Conservation (phyloP, 768 basidiomycete genomes). For the Psilocybe sp. region DNA sequence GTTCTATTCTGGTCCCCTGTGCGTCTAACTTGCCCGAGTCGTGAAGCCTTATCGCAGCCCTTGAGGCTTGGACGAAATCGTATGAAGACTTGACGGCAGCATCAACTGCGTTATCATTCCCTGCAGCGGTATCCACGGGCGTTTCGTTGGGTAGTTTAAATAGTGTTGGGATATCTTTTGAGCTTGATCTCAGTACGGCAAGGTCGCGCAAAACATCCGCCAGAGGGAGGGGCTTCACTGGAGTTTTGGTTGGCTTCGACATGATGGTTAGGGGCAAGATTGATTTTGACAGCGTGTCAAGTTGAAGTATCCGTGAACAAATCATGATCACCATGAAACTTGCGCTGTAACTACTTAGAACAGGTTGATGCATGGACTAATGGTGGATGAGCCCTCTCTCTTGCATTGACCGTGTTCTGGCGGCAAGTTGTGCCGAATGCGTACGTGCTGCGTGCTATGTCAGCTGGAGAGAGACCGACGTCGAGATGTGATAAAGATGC, state of each 20-base stretch:
- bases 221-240: slow-evolving; percentile 49
- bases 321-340: background rate
- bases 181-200: slow-evolving; percentile 64
- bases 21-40: slow-evolving; percentile 50
- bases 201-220: slow-evolving; percentile 67
- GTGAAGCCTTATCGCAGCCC: slow-evolving; percentile 53
- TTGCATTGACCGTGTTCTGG: no score
- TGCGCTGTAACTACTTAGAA: no score
- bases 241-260: slow-evolving; percentile 30
- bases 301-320: background rate
- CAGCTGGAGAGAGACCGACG: no score
- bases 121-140: slow-evolving; percentile 3
- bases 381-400: no score
- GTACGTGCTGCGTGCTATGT: no score
- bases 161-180: slow-evolving; percentile 31
- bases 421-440: no score
- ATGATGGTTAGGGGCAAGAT: slow-evolving; percentile 15
- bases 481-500: background rate
- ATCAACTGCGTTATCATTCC: slow-evolving; percentile 23
- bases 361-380: no score
- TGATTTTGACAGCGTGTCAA: slow-evolving; percentile 2
- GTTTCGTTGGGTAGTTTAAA: slow-evolving; percentile 9
- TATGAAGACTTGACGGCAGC: slow-evolving; percentile 50
- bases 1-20: slow-evolving; percentile 55
- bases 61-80: slow-evolving; percentile 56